Conservation (phyloP, 495 filamentous ascomycete genomes). For the Lentithecium fluviatile region DNA sequence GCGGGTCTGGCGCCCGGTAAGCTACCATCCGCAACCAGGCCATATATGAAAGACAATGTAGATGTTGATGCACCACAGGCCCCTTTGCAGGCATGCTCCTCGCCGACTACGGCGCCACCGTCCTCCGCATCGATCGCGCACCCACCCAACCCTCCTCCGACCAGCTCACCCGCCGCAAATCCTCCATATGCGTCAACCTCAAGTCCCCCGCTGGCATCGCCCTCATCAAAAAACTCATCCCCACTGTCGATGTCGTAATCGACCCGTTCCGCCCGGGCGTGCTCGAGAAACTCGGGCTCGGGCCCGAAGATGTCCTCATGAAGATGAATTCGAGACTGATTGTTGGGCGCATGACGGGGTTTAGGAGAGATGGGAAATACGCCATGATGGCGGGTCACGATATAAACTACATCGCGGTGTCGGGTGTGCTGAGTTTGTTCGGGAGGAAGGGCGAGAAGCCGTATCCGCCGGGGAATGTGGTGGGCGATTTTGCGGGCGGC, state of each 20-base stretch:
- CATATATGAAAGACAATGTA: conserved; percentile 3
- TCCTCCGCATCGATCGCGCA: conserved; percentile 82
- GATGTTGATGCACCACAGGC: conserved; percentile 47
- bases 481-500: conserved; percentile 90
- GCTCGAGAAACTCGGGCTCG: conserved; percentile 76
- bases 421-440: conserved; percentile 73
- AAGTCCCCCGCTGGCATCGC: conserved; percentile 61
- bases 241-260: conserved; percentile 72
- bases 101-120: conserved; percentile 81
- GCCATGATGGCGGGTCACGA: conserved; percentile 92
- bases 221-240: conserved; percentile 64
- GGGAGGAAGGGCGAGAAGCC: conserved; percentile 68
- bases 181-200: conserved; percentile 73
- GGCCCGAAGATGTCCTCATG: conserved; percentile 62
- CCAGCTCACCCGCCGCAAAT: conserved; percentile 73
- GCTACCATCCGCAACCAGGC: conserved; percentile 7
- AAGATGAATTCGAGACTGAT: conserved; percentile 71
- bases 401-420: conserved; percentile 93
- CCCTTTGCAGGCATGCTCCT: conserved; percentile 89
- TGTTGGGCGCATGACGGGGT: conserved; percentile 83
- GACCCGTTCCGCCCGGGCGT: conserved; percentile 92
- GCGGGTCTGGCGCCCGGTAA: conserved; percentile 85
- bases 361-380: conserved; percentile 82
- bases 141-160: conserved; percentile 56
- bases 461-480: conserved; percentile 74